Evolutionary conservation across 257 asterid genomes (phyloP).

Genomic region (Solanum sejunctum): DNA sequence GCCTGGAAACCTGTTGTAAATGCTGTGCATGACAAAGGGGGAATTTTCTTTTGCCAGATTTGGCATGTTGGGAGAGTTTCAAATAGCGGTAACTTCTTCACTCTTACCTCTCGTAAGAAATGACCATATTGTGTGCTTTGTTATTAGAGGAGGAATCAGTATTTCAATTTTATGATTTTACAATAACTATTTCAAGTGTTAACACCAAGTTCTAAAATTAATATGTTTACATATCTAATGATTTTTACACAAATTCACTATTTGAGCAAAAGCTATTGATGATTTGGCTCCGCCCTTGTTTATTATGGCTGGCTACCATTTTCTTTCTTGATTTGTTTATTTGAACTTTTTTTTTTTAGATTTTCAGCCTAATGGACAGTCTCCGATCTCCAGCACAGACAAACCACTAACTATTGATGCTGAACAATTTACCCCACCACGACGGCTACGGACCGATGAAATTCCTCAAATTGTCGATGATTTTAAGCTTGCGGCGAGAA

Average conservation of each 20-base stretch:
- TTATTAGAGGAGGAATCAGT: too few relatives aligned
- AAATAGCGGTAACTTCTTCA: not conserved
- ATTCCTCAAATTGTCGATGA: conserved; percentile 48
- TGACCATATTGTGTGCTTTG: not conserved
- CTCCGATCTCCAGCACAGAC: conserved; percentile 58
- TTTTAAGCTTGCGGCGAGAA: conserved; percentile 64
- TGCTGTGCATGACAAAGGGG: conserved; percentile 24
- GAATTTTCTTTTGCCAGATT: conserved; percentile 19
- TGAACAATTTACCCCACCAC: conserved; percentile 42
- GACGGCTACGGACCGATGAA: conserved; percentile 43
- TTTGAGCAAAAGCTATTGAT: too few relatives aligned
- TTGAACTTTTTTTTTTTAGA: conserved; percentile 10
- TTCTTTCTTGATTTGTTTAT: not conserved
- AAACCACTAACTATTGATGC: conserved; percentile 26
- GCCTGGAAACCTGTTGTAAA: conserved; percentile 35
- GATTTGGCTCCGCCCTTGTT: too few relatives aligned
- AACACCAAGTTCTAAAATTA: too few relatives aligned
- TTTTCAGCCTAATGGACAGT: conserved; percentile 59
- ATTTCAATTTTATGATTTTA: too few relatives aligned
- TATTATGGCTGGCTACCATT: not conserved
- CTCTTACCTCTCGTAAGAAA: too few relatives aligned
- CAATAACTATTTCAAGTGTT: too few relatives aligned
- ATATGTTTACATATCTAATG: too few relatives aligned
- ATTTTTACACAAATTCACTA: too few relatives aligned
- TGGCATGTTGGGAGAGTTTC: conserved; percentile 21